Evolutionary conservation across 1,284 basidiomycete species (phyloP), one percentile per base, ranked within the genome.

Genomic region (Leccinum pseudoinsigne): DNA sequence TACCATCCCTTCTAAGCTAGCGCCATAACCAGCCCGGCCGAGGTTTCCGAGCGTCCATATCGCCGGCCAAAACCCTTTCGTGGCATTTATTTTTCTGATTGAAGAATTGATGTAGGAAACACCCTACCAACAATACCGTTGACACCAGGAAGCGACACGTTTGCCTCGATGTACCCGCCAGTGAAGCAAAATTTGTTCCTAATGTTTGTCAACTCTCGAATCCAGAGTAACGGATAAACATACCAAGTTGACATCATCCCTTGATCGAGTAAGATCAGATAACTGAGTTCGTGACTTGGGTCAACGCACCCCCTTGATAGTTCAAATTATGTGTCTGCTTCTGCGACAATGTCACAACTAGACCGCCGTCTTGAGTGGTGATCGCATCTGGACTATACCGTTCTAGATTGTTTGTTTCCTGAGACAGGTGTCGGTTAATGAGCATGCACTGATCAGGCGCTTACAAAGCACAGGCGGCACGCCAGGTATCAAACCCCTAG

Each of bases 101-200:
- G 9, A 53, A 50, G 18, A 55, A 14, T 45, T 26, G 2, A 16
- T n/a, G n/a, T 64, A 28, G 51, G 11, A 55, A 63, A 16, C n/a
- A 71, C 74, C 79, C 78, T 77, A 57, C 87, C 87, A 45, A 76
- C 69, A 47, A 84, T 66, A 61, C 82, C 79, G 67, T 81, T 82
- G 56, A 78, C 76, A 16, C 92, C 92, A 4, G 92, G 92, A 2
- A 93, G 78, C 3, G 84, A 83, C 14, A 92, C 84, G 16, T 84
- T 74, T 57, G 81, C 82, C 73, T 85, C 83, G 53, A 88, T 79
- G 69, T 87, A 86, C 16, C 86, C 87, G 16, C 85, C 84, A 3
- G 86, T 88, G 77, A 94, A 94, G 74, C 92, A 93, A 69, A 93
- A 87, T 74, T 93, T 89, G 72, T 90, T 89, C 87, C 88, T 77